These are phyloP conservation scores for Francoa sonchifolia DNA, from an alignment of 441 rosid genomes.

Conservation along the genomic window DNA sequence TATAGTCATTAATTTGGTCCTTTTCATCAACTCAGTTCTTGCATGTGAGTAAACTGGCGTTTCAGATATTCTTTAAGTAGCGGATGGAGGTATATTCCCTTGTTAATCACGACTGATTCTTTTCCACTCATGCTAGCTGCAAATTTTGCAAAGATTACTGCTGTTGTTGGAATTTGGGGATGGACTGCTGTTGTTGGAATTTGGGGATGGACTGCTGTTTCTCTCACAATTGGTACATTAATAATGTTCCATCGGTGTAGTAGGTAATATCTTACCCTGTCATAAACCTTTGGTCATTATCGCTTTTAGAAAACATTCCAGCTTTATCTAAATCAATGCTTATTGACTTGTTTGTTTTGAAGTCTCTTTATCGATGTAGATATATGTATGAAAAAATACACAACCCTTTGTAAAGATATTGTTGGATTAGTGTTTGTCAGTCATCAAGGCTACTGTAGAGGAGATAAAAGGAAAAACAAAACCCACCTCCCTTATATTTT, in stretches of 20 bases:
- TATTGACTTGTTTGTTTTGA: not conserved
- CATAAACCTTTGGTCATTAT: constrained; percentile 7
- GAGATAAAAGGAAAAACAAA: too few relatives aligned
- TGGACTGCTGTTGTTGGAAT: constrained; percentile 66
- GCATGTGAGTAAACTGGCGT: constrained; percentile 32
- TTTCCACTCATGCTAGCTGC: constrained; percentile 42
- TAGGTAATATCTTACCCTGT: constrained; percentile 38
- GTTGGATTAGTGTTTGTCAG: too few relatives aligned
- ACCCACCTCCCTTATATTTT: too few relatives aligned
- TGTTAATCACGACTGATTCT: constrained; percentile 16
- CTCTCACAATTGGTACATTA: constrained; percentile 44
- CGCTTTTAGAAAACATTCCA: not conserved
- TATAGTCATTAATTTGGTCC: constrained; percentile 32
- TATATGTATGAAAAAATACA: too few relatives aligned
- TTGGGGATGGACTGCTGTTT: constrained; percentile 70
- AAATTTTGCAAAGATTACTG: constrained; percentile 69
- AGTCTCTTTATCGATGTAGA: too few relatives aligned
- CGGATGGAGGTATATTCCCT: constrained; percentile 1
- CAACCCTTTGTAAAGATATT: too few relatives aligned
- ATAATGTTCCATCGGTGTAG: constrained; percentile 58
- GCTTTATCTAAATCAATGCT: not conserved
- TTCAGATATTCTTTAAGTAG: constrained; percentile 7
- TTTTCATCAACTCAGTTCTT: constrained; percentile 65
- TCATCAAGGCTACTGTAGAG: too few relatives aligned
- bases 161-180: constrained; percentile 76